Conservation (phyloP, 768 basidiomycete species). For the Mycena haematopus region DNA sequence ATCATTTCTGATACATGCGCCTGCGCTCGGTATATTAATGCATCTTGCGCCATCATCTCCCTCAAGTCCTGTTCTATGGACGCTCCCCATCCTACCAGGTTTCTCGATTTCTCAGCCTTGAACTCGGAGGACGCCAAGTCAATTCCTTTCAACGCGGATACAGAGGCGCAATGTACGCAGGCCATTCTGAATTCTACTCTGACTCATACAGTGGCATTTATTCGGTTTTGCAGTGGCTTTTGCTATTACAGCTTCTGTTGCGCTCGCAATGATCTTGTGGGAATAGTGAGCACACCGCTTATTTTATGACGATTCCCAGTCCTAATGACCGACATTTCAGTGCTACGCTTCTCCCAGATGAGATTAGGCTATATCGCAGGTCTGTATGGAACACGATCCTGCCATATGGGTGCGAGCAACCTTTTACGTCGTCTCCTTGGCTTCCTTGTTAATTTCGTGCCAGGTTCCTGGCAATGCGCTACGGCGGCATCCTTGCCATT, state of each 20-base stretch:
- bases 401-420: conserved; percentile 17
- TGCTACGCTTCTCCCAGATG: conserved; percentile 13
- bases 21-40: not conserved
- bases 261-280: conserved; percentile 21
- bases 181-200: not conserved
- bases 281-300: conserved; percentile 13
- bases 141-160: not conserved
- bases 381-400: conserved; percentile 22
- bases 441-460: not conserved
- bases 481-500: conserved; percentile 24
- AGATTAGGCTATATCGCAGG: conserved; percentile 21
- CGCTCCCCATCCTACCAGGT: not conserved
- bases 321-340: not conserved
- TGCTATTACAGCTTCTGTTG: conserved; percentile 8
- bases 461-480: conserved; percentile 21
- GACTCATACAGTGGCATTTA: not conserved
- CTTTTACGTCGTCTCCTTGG: too few species aligned
- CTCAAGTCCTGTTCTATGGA: not conserved
- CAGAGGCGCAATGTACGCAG: not conserved
- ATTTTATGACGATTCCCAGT: too few species aligned
- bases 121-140: not conserved
- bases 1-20: not conserved
- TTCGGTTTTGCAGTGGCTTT: conserved; percentile 10
- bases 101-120: not conserved
- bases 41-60: not conserved